A percentile compares a stretch with the other conserved stretches of the same genome.
These are phyloP conservation scores for Paraglomus brasilianum DNA, from an alignment of 192 early-diverging fungal genomes.

Conservation along the genomic window DNA sequence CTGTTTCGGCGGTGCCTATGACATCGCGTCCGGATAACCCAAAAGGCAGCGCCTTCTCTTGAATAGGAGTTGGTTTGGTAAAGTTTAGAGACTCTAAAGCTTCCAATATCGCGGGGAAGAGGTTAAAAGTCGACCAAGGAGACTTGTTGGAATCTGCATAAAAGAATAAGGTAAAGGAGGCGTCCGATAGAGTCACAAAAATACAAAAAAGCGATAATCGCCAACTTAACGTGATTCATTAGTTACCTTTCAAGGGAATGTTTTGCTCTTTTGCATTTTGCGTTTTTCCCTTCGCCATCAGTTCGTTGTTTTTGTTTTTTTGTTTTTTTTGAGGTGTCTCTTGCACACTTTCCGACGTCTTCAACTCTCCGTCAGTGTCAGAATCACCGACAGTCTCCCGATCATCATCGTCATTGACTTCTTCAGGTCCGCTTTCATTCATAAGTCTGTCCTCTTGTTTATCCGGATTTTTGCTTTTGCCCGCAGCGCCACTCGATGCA, in stretches of 20 bases:
- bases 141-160: constrained; percentile 61
- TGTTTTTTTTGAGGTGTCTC: constrained; percentile 36
- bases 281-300: no score
- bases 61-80: constrained; percentile 82
- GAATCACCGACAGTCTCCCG: not conserved
- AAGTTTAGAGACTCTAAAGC: constrained; percentile 75
- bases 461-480: constrained; percentile 25
- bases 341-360: not conserved
- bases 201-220: not conserved
- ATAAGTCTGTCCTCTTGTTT: constrained; percentile 27
- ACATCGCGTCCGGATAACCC: constrained; percentile 78
- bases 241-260: no score
- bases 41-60: constrained; percentile 69
- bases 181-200: not conserved
- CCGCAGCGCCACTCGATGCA: constrained; percentile 29
- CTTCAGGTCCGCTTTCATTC: constrained; percentile 33
- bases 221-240: no score
- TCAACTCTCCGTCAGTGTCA: constrained; percentile 3
- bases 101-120: constrained; percentile 58
- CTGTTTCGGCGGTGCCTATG: constrained; percentile 92
- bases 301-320: no score
- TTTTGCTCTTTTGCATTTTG: no score
- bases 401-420: constrained; percentile 13
- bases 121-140: constrained; percentile 66
- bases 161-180: constrained; percentile 10